Base-by-base conservation (phyloP, 441 rosid genomes). In the Brassica hybrid region DNA sequence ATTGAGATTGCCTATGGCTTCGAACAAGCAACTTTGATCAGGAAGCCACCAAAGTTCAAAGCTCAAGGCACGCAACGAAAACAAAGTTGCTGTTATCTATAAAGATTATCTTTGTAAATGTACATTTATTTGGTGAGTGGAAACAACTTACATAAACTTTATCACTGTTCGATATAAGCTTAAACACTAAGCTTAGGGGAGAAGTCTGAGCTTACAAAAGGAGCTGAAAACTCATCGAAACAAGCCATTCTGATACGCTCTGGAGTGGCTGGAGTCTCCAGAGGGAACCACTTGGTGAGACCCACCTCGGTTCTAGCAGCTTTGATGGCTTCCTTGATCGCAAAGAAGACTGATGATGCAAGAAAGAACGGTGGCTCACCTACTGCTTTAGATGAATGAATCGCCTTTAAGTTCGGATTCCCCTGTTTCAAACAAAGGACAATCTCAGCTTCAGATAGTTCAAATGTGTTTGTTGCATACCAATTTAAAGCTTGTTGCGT, bases 301-400 rank as follows among this genome's bases (percentile, higher is more conserved):
- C 93, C 96, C 1, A 69, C 84, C 78, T 93, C 97, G 2, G 89
- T 84, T 83, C 97, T 90, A 23, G 99, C 95, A 16, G 95, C 94
- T 66, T 43, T 63, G 4, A 95, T 90, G 0, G 99, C 98, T 23
- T 96, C 97, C 84, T 95, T 93, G 76, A 93, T 91, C 41, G 97
- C 99, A 4, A 95, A 96, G 78, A 95, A 86, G 67, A 88, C 97
- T 0, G 93, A 77, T 36, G 99, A 88, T 65, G 97, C 98, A 61
- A 95, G 90, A 79, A 92, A 96, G 84, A 96, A 92, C 12, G 98
- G 99, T 63, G 98, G 99, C 84, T 96, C 98, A 0, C 97, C 99
- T 0, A 92, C 98, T 10, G 99, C 99, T 80, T 96, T 93, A 0
- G 97, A 93, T 78, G 98, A 95, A 82, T 95, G 97, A n/a, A 95